These are phyloP conservation scores for Rugonectria rugulosa DNA, from an alignment of 2,329 filamentous ascomycete genomes.

Conservation along the genomic window DNA sequence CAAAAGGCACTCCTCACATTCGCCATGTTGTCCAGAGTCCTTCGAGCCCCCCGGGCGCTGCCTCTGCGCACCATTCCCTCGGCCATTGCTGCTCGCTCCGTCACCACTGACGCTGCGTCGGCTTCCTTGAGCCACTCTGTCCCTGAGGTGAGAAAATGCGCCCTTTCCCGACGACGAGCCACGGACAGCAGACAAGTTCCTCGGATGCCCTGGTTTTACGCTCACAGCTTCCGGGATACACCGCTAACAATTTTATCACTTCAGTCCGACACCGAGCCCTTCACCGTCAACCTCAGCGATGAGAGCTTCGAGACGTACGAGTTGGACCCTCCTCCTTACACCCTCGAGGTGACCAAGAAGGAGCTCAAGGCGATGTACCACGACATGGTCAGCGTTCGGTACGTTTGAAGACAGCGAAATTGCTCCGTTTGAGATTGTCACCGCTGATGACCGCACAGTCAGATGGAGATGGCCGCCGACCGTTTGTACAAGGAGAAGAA, in stretches of 20 bases:
- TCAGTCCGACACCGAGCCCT: constrained; percentile 92
- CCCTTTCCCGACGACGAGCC: constrained; percentile 26
- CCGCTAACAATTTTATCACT: constrained; percentile 28
- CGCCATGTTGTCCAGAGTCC: constrained; percentile 75
- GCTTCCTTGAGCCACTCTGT: constrained; percentile 83
- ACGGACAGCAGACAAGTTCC: constrained; percentile 12
- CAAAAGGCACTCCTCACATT: constrained; percentile 43
- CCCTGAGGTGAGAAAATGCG: constrained; percentile 53
- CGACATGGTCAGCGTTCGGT: constrained; percentile 96
- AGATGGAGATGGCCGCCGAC: constrained; percentile 99
- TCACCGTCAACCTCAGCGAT: constrained; percentile 91
- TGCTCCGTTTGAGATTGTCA: neutral
- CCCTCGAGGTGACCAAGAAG: constrained; percentile 92
- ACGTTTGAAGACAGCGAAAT: constrained; percentile 49
- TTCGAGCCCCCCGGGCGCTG: constrained; percentile 67
- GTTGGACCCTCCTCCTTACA: constrained; percentile 94
- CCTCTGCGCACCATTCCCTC: constrained; percentile 61
- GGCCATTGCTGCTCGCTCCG: constrained; percentile 69
- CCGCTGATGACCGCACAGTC: constrained; percentile 64
- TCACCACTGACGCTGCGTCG: constrained; percentile 95
- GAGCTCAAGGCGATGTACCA: constrained; percentile 99
- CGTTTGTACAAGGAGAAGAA: constrained; percentile 99
- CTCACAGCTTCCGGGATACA: neutral
- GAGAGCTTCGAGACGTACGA: constrained; percentile 99
- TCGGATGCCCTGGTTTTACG: neutral